Evolutionary conservation across 2,329 filamentous ascomycete genomes (phyloP).

Genomic region (Xylariaceae sp.): DNA sequence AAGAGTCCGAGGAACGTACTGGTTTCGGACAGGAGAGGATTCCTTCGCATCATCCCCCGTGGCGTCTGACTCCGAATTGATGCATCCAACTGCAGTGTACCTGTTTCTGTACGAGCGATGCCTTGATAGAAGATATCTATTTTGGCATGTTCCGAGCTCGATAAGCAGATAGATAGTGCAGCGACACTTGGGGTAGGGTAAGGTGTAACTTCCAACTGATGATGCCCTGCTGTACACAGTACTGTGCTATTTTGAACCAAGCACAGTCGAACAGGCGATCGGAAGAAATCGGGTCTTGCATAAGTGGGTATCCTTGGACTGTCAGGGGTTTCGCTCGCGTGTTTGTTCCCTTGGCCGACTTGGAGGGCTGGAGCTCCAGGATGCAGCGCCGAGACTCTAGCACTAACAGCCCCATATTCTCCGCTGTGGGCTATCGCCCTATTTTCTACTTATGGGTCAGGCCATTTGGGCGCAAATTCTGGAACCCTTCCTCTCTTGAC

Average conservation of each 20-base stretch:
- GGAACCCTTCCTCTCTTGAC: slow-evolving; percentile 13
- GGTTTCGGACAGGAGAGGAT: no score
- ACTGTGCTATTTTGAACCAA: slow-evolving; percentile 5
- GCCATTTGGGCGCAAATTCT: slow-evolving; percentile 10
- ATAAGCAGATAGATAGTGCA: not conserved
- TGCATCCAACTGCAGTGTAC: no score
- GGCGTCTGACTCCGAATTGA: no score
- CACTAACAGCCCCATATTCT: slow-evolving; percentile 5
- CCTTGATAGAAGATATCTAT: no score
- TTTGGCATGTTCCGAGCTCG: not conserved
- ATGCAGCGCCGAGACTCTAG: not conserved
- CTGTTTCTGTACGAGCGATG: no score
- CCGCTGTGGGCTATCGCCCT: not conserved
- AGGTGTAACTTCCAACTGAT: no score
- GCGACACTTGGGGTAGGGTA: not conserved
- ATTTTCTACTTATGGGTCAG: no score
- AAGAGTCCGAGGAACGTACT: no score
- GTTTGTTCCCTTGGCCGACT: not conserved
- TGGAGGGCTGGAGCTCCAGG: not conserved
- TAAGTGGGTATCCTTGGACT: slow-evolving; percentile 5
- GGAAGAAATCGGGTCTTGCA: slow-evolving; percentile 17
- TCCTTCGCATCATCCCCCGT: no score
- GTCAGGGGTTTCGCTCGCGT: slow-evolving; percentile 6
- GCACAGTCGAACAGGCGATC: slow-evolving; percentile 8
- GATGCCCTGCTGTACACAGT: no score